Base-by-base conservation (phyloP, 352 stramenopile species). In the Globisporangium uncinulatum region DNA sequence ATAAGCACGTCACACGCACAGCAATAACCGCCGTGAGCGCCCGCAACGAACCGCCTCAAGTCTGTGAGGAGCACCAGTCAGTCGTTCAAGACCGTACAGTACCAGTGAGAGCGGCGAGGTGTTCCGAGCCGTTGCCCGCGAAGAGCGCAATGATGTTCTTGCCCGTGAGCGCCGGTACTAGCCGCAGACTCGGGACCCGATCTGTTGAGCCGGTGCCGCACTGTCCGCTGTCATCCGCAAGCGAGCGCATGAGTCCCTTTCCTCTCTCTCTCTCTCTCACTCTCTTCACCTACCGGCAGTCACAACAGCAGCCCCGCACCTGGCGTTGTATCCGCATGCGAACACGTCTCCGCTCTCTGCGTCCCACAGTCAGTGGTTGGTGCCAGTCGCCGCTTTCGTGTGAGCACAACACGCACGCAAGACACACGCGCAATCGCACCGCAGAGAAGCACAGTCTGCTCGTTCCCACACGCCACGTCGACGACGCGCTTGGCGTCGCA, bases 261-360 rank as follows among this genome's bases (percentile, higher is more conserved):
- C 41, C 2, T 36, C 19, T 34, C 13, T 11, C 14, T 36, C 20
- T 32, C 20, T 17, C 19, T 11, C 14, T 36, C 20, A 17, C 20
- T 17, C 19, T 17, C 43, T 29, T 29, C 24, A 29, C 24, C 24
- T 29, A 29, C 43, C n/a, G 37, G 3, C 37, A 43, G 10, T 8
- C 2, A 17, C n/a, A 29, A 36, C 43, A 48, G 6, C 29, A 44
- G 42, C 13, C 15, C 37, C 61, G 3, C 21, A 87, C 79, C 75
- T 97, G 70, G 97, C 91, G 51, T 98, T 98, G 73, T 97, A 97
- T 24, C 92, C 92, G 43, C 84, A 94, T 13, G 86, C 78, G 62
- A 86, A 96, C 17, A 97, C 78, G 42, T 94, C 67, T 21, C 92
- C 91, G 57, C 78, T 75, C 19, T 72, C 67, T 84, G 51, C 37